A percentile compares a stretch with the other conserved stretches of the same genome.
phyloP scores from a whole-genome alignment of 257 asterid species.

The Fraxinus quadrangulata region DNA sequence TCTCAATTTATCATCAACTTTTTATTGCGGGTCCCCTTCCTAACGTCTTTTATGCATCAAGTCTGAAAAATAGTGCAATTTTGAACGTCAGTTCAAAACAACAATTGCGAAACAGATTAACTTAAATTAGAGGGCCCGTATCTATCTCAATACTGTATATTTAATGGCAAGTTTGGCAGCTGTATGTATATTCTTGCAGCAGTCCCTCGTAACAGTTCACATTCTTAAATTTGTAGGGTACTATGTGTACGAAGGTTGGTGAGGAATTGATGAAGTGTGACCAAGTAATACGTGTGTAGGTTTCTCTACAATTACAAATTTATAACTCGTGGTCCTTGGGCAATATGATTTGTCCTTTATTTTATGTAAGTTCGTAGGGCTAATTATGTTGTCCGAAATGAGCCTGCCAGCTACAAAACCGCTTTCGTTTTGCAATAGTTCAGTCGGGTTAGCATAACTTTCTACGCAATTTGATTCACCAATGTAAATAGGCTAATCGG shows the following conservation, averaged over 20 bases:
- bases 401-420: not conserved
- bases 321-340: not conserved
- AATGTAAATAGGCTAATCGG: too few species aligned
- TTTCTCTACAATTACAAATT: not conserved
- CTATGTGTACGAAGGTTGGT: not conserved
- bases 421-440: not conserved
- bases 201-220: not conserved
- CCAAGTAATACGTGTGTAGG: not conserved
- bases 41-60: too few species aligned
- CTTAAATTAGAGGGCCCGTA: too few species aligned
- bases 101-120: too few species aligned
- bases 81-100: too few species aligned
- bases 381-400: not conserved
- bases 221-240: not conserved
- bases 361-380: not conserved
- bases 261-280: not conserved
- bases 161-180: not conserved
- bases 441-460: not conserved
- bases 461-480: too few species aligned
- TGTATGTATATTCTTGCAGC: not conserved
- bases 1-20: too few species aligned
- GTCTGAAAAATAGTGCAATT: too few species aligned
- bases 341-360: not conserved
- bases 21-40: too few species aligned
- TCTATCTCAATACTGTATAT: too few species aligned